Conservation (phyloP, 176 grass and related monocot genomes). For the Leersia perrieri region DNA sequence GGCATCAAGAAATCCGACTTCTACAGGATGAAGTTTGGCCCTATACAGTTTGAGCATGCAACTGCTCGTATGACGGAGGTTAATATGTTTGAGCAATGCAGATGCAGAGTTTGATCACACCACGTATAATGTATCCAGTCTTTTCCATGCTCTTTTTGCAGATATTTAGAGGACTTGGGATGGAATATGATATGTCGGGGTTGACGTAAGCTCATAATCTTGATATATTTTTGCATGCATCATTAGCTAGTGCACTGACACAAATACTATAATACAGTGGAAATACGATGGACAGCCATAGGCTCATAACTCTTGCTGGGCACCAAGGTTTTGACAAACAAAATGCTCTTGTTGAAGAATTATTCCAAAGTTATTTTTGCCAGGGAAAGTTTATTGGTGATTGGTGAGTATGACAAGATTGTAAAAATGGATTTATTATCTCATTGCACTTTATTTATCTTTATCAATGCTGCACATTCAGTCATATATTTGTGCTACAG, state of each 20-base stretch:
- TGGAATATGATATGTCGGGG: constrained; percentile 76
- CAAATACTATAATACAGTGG: constrained; percentile 59
- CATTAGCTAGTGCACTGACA: constrained; percentile 17
- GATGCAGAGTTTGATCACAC: not conserved
- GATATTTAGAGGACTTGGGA: constrained; percentile 80
- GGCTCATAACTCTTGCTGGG: constrained; percentile 75
- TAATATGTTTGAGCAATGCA: not conserved
- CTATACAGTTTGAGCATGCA: constrained; percentile 59
- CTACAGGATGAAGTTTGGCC: constrained; percentile 65
- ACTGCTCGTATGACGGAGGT: constrained; percentile 78
- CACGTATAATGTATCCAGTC: constrained; percentile 13
- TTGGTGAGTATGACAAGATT: constrained; percentile 46
- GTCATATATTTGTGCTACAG: constrained; percentile 12
- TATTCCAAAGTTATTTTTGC: constrained; percentile 69
- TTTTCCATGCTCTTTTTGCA: constrained; percentile 33
- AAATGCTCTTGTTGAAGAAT: constrained; percentile 84
- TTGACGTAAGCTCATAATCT: constrained; percentile 67
- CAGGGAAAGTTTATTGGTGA: constrained; percentile 92
- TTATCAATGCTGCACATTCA: not conserved
- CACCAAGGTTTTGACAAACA: constrained; percentile 87
- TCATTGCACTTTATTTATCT: not conserved
- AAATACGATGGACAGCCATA: constrained; percentile 83
- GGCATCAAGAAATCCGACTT: constrained; percentile 76
- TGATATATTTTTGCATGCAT: constrained; percentile 7
- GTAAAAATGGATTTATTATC: not conserved